A percentile compares a stretch with the other conserved stretches of the same genome.
Conservation (phyloP, 1,284 basidiomycete species). For the Pulchroboletus neoregius region DNA sequence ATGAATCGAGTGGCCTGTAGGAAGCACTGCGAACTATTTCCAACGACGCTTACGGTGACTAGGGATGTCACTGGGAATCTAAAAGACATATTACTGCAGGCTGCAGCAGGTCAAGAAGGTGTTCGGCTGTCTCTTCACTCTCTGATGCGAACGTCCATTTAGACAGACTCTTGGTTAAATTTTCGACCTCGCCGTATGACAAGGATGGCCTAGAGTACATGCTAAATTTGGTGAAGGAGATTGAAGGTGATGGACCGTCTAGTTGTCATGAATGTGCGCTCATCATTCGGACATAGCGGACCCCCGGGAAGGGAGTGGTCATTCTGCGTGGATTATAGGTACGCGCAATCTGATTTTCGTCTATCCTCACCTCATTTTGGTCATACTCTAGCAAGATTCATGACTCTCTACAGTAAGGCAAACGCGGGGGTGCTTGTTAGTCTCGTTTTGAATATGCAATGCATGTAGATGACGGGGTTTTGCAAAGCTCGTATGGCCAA, state of each 20-base stretch:
- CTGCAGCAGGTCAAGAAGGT: conserved; percentile 26
- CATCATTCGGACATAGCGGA: conserved; percentile 6
- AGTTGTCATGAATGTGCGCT: neutral
- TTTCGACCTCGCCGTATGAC: conserved; percentile 31
- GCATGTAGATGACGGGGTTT: conserved; percentile 24
- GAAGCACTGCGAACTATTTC: conserved; percentile 33
- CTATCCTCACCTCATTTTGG: neutral
- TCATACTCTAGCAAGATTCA: conserved; percentile 24
- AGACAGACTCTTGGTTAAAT: conserved; percentile 32
- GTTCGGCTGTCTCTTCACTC: neutral
- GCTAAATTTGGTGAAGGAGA: conserved; percentile 30
- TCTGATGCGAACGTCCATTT: neutral
- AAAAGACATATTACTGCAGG: conserved; percentile 25
- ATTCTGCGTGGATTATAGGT: conserved; percentile 31
- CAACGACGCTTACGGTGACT: conserved; percentile 23
- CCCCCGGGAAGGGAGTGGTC: conserved; percentile 6
- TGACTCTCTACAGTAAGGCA: conserved; percentile 30
- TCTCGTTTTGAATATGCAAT: neutral
- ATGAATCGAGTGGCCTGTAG: conserved; percentile 6
- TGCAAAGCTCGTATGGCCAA: conserved; percentile 32
- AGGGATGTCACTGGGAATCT: conserved; percentile 18
- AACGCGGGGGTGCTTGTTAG: neutral
- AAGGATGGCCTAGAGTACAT: conserved; percentile 25
- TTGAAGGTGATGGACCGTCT: conserved; percentile 15
- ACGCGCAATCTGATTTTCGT: neutral